Evolutionary conservation across 1,284 basidiomycete species (phyloP).

Genomic region (Austroboletus novae-zelandiae): DNA sequence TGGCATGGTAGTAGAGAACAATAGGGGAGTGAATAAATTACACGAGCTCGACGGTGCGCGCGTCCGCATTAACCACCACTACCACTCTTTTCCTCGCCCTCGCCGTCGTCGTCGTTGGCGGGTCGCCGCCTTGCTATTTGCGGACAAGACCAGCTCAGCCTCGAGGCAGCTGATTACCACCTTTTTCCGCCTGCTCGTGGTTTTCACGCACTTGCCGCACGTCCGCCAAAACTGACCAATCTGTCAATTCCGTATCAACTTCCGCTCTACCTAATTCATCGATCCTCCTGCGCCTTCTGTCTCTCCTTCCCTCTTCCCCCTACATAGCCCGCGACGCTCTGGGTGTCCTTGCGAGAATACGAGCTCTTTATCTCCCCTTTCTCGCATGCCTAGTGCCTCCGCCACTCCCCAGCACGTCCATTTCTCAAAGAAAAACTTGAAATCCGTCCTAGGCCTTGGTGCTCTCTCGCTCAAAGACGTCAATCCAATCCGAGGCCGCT

Average conservation of each 20-base stretch:
- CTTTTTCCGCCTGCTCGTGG: constrained; percentile 35
- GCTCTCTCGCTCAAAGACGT: constrained; percentile 33
- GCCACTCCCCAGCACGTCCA: constrained; percentile 35
- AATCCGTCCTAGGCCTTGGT: constrained; percentile 40
- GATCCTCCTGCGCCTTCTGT: constrained; percentile 25
- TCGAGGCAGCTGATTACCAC: constrained; percentile 32
- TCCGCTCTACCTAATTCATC: constrained; percentile 34
- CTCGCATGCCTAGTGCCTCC: constrained; percentile 42
- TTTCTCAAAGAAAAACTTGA: constrained; percentile 41
- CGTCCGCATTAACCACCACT: no score
- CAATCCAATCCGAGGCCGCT: constrained; percentile 23
- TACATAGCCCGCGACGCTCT: constrained; percentile 20
- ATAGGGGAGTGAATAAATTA: not conserved
- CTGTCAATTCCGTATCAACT: constrained; percentile 28
- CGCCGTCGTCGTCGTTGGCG: no score
- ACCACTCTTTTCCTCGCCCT: no score
- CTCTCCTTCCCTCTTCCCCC: constrained; percentile 19
- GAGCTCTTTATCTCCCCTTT: constrained; percentile 10
- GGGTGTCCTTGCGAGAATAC: constrained; percentile 23
- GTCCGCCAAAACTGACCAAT: constrained; percentile 31
- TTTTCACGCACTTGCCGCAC: constrained; percentile 36
- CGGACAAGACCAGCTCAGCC: constrained; percentile 21
- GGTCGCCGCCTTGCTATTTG: constrained; percentile 20
- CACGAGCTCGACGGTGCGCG: not conserved
- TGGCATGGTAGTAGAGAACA: no score